Evolutionary conservation across 2,329 filamentous ascomycete genomes (phyloP).

Genomic region (Magnaporthiopsis incrustans): DNA sequence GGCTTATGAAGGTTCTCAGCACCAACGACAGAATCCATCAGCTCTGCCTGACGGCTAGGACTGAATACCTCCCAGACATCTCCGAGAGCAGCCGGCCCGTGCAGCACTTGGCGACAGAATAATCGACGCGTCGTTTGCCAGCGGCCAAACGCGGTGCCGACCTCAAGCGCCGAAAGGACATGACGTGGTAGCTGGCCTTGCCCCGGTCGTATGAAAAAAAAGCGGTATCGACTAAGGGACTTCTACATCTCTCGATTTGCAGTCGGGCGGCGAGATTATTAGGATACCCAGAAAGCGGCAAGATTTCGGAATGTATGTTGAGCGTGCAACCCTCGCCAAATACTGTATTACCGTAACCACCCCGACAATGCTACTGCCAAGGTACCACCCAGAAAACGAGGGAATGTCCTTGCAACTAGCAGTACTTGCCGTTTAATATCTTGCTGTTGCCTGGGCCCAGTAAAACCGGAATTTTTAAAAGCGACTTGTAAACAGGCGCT

Average conservation of each 20-base stretch:
- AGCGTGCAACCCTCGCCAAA: neutral
- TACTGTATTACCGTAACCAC: too few species aligned
- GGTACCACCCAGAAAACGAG: too few species aligned
- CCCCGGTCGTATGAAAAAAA: neutral
- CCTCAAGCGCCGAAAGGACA: neutral
- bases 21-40: neutral
- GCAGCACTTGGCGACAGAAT: neutral
- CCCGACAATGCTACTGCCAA: too few species aligned
- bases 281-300: neutral
- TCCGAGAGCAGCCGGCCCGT: neutral
- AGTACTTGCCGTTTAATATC: too few species aligned
- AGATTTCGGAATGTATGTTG: neutral
- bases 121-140: neutral
- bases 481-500: too few species aligned
- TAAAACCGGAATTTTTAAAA: too few species aligned
- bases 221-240: neutral
- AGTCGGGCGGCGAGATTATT: neutral
- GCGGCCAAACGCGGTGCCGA: neutral
- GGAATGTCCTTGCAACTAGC: too few species aligned
- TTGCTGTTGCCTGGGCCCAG: too few species aligned
- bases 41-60: neutral
- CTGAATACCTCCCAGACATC: neutral
- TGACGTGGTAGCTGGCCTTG: neutral
- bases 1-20: neutral
- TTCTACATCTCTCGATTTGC: neutral